A percentile compares a stretch with the other conserved stretches of the same genome.
Conservation (phyloP, 495 filamentous ascomycete species). For the Viridothelium virens region DNA sequence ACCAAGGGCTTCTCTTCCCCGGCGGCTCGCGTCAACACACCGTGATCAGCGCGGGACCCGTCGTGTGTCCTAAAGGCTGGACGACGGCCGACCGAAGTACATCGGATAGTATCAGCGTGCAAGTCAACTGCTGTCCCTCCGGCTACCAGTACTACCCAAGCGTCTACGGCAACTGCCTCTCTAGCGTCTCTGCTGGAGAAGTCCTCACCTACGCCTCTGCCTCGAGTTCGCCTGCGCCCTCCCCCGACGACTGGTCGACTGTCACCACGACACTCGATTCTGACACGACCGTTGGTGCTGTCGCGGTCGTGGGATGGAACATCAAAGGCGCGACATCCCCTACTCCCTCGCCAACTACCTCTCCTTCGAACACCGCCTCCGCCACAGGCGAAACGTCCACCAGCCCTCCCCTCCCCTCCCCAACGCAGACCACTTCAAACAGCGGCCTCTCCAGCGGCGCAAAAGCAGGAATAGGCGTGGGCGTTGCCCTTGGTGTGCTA, state of each 20-base stretch:
- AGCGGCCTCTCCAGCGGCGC: slow-evolving; percentile 10
- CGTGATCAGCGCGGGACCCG: slow-evolving; percentile 11
- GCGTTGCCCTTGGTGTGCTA: slow-evolving; percentile 9
- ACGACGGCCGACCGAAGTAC: slow-evolving; percentile 10
- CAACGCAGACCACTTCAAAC: background rate
- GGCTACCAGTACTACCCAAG: slow-evolving; percentile 7
- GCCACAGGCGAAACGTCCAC: slow-evolving; percentile 11
- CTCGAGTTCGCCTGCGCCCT: slow-evolving; percentile 8
- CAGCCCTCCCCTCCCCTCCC: slow-evolving; percentile 7
- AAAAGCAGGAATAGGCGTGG: slow-evolving; percentile 12
- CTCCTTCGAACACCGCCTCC: slow-evolving; percentile 3
- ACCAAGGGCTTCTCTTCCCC: slow-evolving; percentile 9
- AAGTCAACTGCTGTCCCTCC: slow-evolving; percentile 12
- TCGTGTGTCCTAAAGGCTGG: slow-evolving; percentile 10
- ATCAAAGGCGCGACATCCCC: slow-evolving; percentile 10
- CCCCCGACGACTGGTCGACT: slow-evolving; percentile 11
- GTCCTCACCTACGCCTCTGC: slow-evolving; percentile 11
- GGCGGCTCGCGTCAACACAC: slow-evolving; percentile 10
- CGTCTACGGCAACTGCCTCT: slow-evolving; percentile 12
- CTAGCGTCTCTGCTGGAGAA: slow-evolving; percentile 10
- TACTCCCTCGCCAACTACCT: slow-evolving; percentile 4
- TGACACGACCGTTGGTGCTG: slow-evolving; percentile 8
- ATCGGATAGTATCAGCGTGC: slow-evolving; percentile 10
- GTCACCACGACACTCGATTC: slow-evolving; percentile 4
- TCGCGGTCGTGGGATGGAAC: slow-evolving; percentile 11